These are phyloP conservation scores for Plasmodium berghei DNA, from an alignment of 169 alveolate genomes.

Conservation along the genomic window DNA sequence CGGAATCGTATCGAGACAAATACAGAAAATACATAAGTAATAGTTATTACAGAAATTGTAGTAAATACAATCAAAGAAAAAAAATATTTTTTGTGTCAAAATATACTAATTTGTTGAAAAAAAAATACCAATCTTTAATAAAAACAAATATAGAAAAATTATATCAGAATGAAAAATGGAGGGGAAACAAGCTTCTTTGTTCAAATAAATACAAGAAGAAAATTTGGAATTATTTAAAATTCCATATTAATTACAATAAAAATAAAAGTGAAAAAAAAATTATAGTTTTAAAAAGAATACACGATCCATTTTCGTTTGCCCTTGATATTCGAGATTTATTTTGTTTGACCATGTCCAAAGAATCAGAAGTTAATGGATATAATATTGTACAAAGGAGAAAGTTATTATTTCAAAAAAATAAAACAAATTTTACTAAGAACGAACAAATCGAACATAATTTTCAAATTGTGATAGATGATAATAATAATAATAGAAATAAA, in stretches of 20 bases:
- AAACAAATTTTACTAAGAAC: background rate
- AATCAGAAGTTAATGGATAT: constrained; percentile 60
- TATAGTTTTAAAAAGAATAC: constrained; percentile 65
- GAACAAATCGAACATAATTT: background rate
- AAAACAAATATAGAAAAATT: background rate
- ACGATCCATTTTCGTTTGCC: constrained; percentile 63
- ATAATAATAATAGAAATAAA: background rate
- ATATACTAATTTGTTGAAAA: background rate
- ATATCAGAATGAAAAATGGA: background rate
- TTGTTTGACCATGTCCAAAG: constrained; percentile 67
- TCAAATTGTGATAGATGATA: background rate
- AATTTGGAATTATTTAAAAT: constrained; percentile 26
- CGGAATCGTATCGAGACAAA: background rate
- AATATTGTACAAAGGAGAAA: constrained; percentile 24
- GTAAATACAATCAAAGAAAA: background rate
- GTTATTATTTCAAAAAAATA: background rate
- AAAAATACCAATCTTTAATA: constrained; percentile 15
- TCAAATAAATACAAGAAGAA: constrained; percentile 6
- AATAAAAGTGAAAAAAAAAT: constrained; percentile 14
- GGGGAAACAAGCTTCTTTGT: background rate
- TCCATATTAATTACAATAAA: constrained; percentile 13
- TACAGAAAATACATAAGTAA: constrained; percentile 16
- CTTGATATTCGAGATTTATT: constrained; percentile 54
- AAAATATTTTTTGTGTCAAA: background rate
- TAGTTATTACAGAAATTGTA: background rate